phyloP scores from a whole-genome alignment of 176 grass and related monocot genomes.

The Triticum timopheevii region DNA sequence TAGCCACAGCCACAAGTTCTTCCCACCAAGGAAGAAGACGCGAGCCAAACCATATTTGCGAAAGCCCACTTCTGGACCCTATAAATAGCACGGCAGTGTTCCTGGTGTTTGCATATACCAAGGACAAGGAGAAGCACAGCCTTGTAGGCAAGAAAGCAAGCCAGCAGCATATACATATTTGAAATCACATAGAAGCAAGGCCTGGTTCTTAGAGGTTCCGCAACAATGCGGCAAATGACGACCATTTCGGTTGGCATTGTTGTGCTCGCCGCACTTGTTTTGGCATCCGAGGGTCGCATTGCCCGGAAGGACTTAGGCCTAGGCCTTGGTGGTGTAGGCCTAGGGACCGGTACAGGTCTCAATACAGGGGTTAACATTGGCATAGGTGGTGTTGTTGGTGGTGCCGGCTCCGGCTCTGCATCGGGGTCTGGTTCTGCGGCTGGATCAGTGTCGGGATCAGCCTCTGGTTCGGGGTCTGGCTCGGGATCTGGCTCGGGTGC shows the following conservation, averaged over 20 bases:
- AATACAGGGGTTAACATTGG: background rate
- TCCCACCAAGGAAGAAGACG: background rate
- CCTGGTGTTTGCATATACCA: background rate
- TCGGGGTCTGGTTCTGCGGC: background rate
- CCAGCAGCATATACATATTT: background rate
- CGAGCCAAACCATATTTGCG: background rate
- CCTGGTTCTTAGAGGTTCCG: background rate
- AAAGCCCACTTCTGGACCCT: background rate
- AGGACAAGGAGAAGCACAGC: background rate
- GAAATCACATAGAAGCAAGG: conserved; percentile 1
- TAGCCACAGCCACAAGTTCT: conserved; percentile 32
- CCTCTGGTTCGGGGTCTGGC: background rate
- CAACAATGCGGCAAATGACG: conserved; percentile 2
- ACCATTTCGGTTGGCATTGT: conserved; percentile 1
- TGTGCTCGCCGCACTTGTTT: conserved; percentile 22
- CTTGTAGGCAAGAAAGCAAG: background rate
- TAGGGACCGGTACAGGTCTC: conserved; percentile 6
- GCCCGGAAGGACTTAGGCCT: conserved; percentile 31
- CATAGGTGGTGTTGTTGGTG: conserved; percentile 16
- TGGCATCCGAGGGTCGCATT: conserved; percentile 12
- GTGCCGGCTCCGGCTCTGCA: conserved; percentile 2
- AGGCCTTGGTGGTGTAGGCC: background rate
- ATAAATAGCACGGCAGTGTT: conserved; percentile 19
- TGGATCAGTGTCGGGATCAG: conserved; percentile 9
- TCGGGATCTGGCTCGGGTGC: background rate